These are phyloP conservation scores for Juncus effusus DNA, from an alignment of 176 grass and related monocot species.

Conservation along the genomic window DNA sequence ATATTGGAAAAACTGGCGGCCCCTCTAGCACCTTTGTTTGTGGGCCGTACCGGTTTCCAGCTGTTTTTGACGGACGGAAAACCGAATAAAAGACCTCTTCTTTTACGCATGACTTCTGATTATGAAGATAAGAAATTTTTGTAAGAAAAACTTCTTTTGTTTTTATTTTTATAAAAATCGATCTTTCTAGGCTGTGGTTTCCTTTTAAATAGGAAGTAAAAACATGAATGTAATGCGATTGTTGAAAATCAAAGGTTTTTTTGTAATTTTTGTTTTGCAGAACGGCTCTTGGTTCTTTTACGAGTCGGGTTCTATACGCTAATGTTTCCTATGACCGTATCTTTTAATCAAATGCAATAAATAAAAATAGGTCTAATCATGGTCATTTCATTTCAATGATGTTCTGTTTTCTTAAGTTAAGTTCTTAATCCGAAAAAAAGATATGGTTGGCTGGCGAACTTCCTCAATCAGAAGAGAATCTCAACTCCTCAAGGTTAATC, in stretches of 20 bases:
- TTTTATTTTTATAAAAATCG: too few species aligned
- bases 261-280: conserved; percentile 36
- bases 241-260: neutral
- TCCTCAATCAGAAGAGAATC: conserved; percentile 84
- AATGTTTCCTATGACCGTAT: conserved; percentile 96
- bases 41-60: conserved; percentile 67
- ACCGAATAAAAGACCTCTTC: conserved; percentile 65
- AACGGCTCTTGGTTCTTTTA: conserved; percentile 66
- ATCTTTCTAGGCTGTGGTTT: too few species aligned
- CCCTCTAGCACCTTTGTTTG: conserved; percentile 69
- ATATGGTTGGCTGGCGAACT: conserved; percentile 91
- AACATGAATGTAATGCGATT: too few species aligned
- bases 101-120: conserved; percentile 73
- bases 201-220: too few species aligned
- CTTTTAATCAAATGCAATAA: conserved; percentile 21
- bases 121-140: conserved; percentile 53
- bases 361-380: too few species aligned
- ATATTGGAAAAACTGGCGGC: conserved; percentile 77
- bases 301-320: conserved; percentile 59
- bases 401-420: conserved; percentile 46
- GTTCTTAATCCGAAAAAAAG: conserved; percentile 20
- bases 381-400: conserved; percentile 7
- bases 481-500: conserved; percentile 56
- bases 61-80: conserved; percentile 82
- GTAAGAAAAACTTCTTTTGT: conserved; percentile 29